Conservation (phyloP, 768 basidiomycete genomes). For the Tubosaeta sp. region DNA sequence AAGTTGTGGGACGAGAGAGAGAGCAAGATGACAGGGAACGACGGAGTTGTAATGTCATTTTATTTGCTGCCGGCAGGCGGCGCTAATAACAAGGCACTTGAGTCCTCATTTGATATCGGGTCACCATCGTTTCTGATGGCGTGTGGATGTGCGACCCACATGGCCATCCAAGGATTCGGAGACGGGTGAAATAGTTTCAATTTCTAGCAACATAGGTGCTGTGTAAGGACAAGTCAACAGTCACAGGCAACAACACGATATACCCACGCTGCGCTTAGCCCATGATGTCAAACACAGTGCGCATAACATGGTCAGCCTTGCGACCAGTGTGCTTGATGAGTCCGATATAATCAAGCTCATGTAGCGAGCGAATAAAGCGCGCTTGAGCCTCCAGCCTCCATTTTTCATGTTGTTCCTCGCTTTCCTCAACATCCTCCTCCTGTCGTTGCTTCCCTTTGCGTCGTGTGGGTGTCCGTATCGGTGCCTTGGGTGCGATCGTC, state of each 20-base stretch:
- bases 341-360: constrained; percentile 78
- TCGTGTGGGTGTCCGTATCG: constrained; percentile 16
- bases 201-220: not conserved
- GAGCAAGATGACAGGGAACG: constrained; percentile 1
- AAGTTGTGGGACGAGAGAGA: not conserved
- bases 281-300: constrained; percentile 55
- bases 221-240: constrained; percentile 6
- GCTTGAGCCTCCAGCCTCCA: constrained; percentile 70
- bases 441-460: constrained; percentile 25
- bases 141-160: not conserved
- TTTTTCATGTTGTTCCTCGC: constrained; percentile 39
- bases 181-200: not conserved
- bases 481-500: not conserved
- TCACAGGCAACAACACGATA: not conserved
- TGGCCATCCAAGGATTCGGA: not conserved
- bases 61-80: constrained; percentile 1
- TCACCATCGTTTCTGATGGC: not conserved
- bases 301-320: constrained; percentile 71
- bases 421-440: constrained; percentile 21
- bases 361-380: constrained; percentile 72
- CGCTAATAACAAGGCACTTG: not conserved
- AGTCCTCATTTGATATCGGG: not conserved
- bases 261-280: constrained; percentile 18
- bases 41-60: constrained; percentile 32
- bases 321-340: constrained; percentile 76